Evolutionary conservation across 2,329 filamentous ascomycete genomes (phyloP).

Genomic region (Colletotrichum noveboracense): DNA sequence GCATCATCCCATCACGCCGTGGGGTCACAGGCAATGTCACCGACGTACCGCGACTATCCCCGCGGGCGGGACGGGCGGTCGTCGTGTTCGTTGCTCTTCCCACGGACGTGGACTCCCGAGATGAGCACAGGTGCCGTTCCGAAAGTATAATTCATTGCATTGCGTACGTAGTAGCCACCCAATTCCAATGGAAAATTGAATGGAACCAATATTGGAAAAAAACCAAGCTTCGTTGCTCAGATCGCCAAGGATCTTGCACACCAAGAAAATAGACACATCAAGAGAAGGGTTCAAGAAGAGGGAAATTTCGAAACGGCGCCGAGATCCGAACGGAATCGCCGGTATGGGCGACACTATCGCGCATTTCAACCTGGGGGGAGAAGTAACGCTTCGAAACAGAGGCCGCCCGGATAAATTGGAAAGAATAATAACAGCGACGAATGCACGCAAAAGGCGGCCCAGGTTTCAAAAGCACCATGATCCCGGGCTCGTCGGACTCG

Average conservation of each 20-base stretch:
- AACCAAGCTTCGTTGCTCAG: neutral
- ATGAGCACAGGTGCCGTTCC: neutral
- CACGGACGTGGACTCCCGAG: neutral
- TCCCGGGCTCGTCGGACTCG: slow-evolving; percentile 2
- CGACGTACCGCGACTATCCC: neutral
- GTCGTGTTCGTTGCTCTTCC: neutral
- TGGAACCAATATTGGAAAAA: neutral
- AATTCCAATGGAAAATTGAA: neutral
- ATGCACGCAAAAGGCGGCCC: neutral
- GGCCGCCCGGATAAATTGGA: neutral
- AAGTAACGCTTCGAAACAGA: slow-evolving; percentile 1
- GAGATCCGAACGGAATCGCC: neutral
- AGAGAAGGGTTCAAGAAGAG: neutral
- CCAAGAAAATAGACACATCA: neutral
- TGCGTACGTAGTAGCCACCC: neutral
- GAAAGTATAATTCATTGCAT: slow-evolving; percentile 3
- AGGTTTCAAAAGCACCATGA: neutral
- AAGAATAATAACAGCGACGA: neutral
- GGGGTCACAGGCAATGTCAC: neutral
- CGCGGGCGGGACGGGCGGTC: neutral
- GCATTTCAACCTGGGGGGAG: neutral
- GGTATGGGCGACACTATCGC: neutral
- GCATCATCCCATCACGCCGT: neutral
- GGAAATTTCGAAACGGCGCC: neutral
- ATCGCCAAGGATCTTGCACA: neutral